Evolutionary conservation across 2,329 filamentous ascomycete species (phyloP).

Genomic region (Neonectria coccinea): DNA sequence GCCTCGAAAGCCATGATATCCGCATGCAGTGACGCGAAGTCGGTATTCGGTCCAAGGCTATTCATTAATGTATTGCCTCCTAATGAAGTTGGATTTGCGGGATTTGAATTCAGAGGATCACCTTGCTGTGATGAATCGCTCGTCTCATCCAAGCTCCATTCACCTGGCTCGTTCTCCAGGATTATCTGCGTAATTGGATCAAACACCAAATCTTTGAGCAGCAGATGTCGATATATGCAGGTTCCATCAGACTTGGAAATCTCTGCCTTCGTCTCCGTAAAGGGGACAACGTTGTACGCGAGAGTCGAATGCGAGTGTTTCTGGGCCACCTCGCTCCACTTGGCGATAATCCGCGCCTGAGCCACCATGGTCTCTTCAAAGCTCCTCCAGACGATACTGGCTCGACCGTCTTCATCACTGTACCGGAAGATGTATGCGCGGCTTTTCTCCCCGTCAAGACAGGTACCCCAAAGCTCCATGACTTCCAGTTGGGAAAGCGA

Average conservation of each 20-base stretch:
- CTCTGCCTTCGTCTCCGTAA: constrained; percentile 28
- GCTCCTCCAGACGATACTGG: constrained; percentile 32
- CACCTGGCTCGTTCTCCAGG: constrained; percentile 28
- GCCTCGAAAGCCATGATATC: constrained; percentile 12
- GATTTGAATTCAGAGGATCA: constrained; percentile 20
- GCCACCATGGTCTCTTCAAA: constrained; percentile 19
- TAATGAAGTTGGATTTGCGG: constrained; percentile 15
- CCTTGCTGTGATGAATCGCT: constrained; percentile 20
- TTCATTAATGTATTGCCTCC: constrained; percentile 15
- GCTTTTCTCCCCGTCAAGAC: constrained; percentile 22
- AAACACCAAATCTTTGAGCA: constrained; percentile 32
- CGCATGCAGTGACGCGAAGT: constrained; percentile 7
- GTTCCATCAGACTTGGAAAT: constrained; percentile 26
- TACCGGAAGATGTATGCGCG: constrained; percentile 32
- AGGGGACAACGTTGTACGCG: constrained; percentile 18
- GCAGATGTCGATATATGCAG: constrained; percentile 32
- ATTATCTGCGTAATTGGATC: constrained; percentile 33
- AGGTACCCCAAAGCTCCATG: constrained; percentile 31
- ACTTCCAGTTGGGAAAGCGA: constrained; percentile 29
- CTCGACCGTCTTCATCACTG: constrained; percentile 20
- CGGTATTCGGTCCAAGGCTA: constrained; percentile 10
- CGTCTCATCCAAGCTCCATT: constrained; percentile 16
- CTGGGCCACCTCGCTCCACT: constrained; percentile 32
- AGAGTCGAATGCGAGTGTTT: constrained; percentile 29
- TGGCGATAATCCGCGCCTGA: constrained; percentile 24